A percentile compares a stretch with the other conserved stretches of the same genome.
phyloP scores from a whole-genome alignment of 2,329 filamentous ascomycete genomes.

The Monilinia aucupariae region DNA sequence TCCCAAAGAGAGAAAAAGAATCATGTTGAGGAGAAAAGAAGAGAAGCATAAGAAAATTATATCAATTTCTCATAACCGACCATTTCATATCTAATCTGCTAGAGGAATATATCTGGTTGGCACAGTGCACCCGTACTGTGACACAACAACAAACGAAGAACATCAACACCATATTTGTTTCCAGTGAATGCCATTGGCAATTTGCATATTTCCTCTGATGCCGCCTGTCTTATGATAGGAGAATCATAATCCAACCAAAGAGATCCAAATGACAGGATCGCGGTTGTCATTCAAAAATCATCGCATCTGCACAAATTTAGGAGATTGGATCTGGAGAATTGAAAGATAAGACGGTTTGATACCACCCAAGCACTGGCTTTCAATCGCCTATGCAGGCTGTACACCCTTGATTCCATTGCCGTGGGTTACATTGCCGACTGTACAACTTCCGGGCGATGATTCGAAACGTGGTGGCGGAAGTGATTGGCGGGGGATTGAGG shows the following conservation, averaged over 20 bases:
- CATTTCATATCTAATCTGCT: not conserved
- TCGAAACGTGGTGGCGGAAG: slow-evolving; percentile 6
- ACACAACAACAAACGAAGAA: not conserved
- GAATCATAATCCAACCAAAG: not conserved
- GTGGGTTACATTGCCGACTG: not conserved
- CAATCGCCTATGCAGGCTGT: not conserved
- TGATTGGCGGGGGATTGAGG: not conserved
- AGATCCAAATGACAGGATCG: not conserved
- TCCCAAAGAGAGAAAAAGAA: not conserved
- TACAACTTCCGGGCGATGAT: not conserved
- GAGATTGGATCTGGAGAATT: not conserved
- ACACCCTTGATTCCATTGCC: not conserved
- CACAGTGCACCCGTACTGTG: too few relatives aligned
- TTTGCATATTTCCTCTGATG: not conserved
- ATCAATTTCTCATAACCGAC: not conserved
- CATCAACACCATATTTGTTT: not conserved
- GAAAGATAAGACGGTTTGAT: not conserved
- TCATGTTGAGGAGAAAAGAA: not conserved
- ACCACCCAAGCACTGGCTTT: not conserved
- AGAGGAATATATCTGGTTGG: not conserved
- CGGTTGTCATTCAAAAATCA: not conserved
- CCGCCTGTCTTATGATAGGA: not conserved
- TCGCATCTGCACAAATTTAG: not conserved
- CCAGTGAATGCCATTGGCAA: not conserved
- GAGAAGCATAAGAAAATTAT: not conserved